These are phyloP conservation scores for Mortierella sp. DNA, from an alignment of 371 early-diverging fungal genomes.

Conservation along the genomic window DNA sequence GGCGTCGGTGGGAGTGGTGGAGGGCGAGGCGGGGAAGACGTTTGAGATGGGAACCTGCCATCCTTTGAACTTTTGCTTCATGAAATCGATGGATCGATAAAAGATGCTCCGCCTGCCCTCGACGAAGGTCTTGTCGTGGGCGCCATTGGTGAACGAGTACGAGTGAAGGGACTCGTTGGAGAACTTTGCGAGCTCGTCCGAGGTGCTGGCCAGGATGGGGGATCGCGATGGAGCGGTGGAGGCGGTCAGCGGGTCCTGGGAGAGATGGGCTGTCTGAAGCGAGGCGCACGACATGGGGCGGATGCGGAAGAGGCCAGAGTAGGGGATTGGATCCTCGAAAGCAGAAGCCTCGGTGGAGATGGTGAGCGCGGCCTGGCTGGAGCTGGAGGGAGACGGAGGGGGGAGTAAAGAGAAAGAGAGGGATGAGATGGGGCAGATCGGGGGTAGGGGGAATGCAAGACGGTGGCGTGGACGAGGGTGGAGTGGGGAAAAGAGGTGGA, in stretches of 20 bases:
- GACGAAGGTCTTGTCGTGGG: constrained; percentile 54
- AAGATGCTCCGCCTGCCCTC: constrained; percentile 58
- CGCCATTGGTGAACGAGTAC: constrained; percentile 60
- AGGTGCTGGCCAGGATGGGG: constrained; percentile 31
- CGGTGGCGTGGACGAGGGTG: too few relatives aligned
- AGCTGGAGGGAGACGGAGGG: neutral
- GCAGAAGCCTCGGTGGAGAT: constrained; percentile 22
- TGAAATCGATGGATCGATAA: constrained; percentile 65
- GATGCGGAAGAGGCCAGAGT: constrained; percentile 53
- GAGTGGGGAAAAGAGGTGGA: too few relatives aligned
- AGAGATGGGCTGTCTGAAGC: constrained; percentile 16
- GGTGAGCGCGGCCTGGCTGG: neutral
- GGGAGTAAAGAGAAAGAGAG: too few relatives aligned
- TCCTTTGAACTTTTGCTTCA: constrained; percentile 64
- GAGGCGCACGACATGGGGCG: constrained; percentile 47
- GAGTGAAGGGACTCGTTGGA: constrained; percentile 69
- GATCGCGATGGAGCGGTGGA: constrained; percentile 10
- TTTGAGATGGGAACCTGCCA: constrained; percentile 56
- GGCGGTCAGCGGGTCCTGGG: constrained; percentile 15
- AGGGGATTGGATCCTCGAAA: constrained; percentile 48
- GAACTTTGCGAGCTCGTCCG: constrained; percentile 55
- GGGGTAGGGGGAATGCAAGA: too few relatives aligned
- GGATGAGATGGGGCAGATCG: too few relatives aligned
- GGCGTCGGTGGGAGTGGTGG: constrained; percentile 53
- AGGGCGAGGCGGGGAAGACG: constrained; percentile 44